phyloP scores from a whole-genome alignment of 768 basidiomycete genomes.

The Leccinum longicurvipes region DNA sequence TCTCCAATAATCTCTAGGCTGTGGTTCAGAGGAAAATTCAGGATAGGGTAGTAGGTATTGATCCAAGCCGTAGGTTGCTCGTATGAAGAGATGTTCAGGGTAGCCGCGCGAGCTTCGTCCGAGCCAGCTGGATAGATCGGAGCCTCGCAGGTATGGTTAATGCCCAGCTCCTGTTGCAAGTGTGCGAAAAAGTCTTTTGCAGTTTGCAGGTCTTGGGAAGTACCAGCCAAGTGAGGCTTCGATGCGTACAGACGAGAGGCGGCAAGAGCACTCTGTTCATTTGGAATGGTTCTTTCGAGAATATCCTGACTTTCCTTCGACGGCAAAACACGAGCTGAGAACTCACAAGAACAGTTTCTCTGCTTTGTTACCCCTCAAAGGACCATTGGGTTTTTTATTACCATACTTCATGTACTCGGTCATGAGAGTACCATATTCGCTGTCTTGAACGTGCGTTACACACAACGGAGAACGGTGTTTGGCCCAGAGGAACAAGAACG shows the following conservation, averaged over 20 bases:
- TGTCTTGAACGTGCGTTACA: constrained; percentile 6
- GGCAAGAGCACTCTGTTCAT: constrained; percentile 44
- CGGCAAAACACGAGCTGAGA: neutral
- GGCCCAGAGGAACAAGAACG: constrained; percentile 16
- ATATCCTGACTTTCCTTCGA: neutral
- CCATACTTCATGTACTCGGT: constrained; percentile 18
- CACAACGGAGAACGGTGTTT: neutral
- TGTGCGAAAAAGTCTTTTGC: constrained; percentile 53
- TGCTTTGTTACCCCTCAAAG: constrained; percentile 34
- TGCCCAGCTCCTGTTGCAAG: constrained; percentile 50
- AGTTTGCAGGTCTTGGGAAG: constrained; percentile 50
- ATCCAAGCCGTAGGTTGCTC: constrained; percentile 55
- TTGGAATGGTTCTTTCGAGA: constrained; percentile 45
- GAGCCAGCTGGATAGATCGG: constrained; percentile 61
- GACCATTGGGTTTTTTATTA: constrained; percentile 10
- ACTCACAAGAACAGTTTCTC: constrained; percentile 47
- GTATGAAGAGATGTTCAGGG: constrained; percentile 42
- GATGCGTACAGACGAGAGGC: constrained; percentile 52
- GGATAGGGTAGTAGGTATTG: constrained; percentile 68
- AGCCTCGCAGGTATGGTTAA: constrained; percentile 25
- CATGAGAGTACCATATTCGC: constrained; percentile 13
- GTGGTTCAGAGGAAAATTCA: constrained; percentile 63
- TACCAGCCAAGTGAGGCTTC: constrained; percentile 62
- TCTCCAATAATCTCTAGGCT: constrained; percentile 53
- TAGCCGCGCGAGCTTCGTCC: constrained; percentile 48